Base-by-base conservation (phyloP, 2,329 filamentous ascomycete species). In the Xylariaceae sp. region DNA sequence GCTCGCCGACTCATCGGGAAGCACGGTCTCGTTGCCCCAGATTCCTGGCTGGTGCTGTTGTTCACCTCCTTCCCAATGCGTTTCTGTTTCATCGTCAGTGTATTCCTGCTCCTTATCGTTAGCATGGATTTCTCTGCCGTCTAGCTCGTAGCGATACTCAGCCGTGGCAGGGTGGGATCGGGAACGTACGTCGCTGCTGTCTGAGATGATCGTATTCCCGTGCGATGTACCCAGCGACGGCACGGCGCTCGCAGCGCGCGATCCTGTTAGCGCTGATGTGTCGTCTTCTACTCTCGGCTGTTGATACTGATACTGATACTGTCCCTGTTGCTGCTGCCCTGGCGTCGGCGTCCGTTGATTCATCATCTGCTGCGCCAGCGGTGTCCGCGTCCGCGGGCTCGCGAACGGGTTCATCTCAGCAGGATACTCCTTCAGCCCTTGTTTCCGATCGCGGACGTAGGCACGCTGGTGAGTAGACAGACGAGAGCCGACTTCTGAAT, bases 401-500 rank as follows among this genome's bases (percentile, higher is more conserved):
- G 36, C 23, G 32, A 53, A 52, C 3, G 52, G 52, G 42, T 56
- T 52, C 4, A 44, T 32, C 27, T 45, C 45, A 6, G 32, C 45
- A 2, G 47, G 23, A 23, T 42, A 51, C 2, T 46, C 40, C 12
- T 47, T 44, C 38, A 56, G 43, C 20, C 38, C 45, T 36, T 48
- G 38, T 25, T 40, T 40, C 7, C 45, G 29, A 2, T 50, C 35
- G 22, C 19, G 38, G 10, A 57, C 38, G 36, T 55, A 55, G 20
- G 36, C 39, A 11, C 47, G 45, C 22, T 57, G 50, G 6, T 42
- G 40, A 3, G 21, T 22, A 5, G 54, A 48, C 6, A 52, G 12
- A 4, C n/a, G 22, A 1, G 52, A 51, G 2, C 45, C 49, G 6
- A 29, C 44, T 8, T 56, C 56, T 5, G 56, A 56, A 19, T 52